Evolutionary conservation across 352 stramenopile species (phyloP), one percentile per base, ranked within the genome.

Genomic region (Thalassiosira hispida): DNA sequence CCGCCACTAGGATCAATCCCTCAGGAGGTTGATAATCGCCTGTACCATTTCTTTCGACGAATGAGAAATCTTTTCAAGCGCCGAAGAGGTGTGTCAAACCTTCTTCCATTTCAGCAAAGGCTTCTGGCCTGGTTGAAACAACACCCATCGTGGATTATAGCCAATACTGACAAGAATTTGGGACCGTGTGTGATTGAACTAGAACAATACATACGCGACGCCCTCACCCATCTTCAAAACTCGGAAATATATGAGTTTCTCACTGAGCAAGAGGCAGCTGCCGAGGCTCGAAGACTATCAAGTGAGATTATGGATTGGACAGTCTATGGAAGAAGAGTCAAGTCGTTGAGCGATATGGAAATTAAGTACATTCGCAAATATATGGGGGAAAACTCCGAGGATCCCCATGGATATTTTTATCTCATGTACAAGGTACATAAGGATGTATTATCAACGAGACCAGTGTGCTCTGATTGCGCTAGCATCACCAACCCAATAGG

Each of bases 331-430:
- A 49, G 6, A 42, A 22, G 11, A 38, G 12, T 16, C 1, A 0
- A 51, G 7, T 6, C 3, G 1, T 25, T 67, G 9, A 22, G 4
- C 0, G 7, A 35, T 0, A 53, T 52, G 2, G 18, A 8, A 14
- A 2, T 35, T 18, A 38, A 53, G 2, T 67, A 67, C 59, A 67
- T 67, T n/a, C 59, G 59, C 4, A 14, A 67, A 9, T n/a, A 40
- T 9, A 52, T 40, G 6, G 11, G 18, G 20, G 27, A 51, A 27
- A 35, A 22, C 1, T 38, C 0, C 1, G 38, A 64, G 8, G 62
- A 79, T n/a, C 76, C 76, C 1, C 79, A 72, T 53, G 62, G 64
- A 0, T 78, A 75, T 22, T 81, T 78, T n/a, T 84, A 84, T 16
- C 23, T 76, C 0, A 1, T 67, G 0, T 77, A 79, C 57, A 82